phyloP scores from a whole-genome alignment of 2,329 filamentous ascomycete genomes.

The Alternaria sp. region DNA sequence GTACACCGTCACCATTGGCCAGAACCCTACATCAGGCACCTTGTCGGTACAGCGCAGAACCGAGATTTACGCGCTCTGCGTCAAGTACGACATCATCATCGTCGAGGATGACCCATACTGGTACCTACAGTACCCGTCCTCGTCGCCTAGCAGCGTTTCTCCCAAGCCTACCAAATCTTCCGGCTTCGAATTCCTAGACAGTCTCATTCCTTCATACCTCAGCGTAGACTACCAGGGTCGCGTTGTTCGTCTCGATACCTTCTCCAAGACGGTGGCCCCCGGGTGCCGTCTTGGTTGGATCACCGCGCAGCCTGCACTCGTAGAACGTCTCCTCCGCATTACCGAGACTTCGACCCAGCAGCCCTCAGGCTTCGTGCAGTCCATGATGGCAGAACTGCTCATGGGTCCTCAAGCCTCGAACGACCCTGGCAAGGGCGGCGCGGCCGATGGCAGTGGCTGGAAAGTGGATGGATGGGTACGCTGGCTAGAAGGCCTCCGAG shows the following conservation, averaged over 20 bases:
- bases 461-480: constrained; percentile 84
- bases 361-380: constrained; percentile 88
- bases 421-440: constrained; percentile 54
- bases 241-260: constrained; percentile 88
- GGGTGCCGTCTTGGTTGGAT: constrained; percentile 92
- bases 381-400: constrained; percentile 77
- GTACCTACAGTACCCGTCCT: constrained; percentile 88
- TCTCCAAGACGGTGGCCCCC: constrained; percentile 90
- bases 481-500: constrained; percentile 85
- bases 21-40: constrained; percentile 84
- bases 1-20: constrained; percentile 91
- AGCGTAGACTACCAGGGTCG: constrained; percentile 83
- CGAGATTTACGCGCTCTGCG: constrained; percentile 80
- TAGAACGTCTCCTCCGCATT: constrained; percentile 76
- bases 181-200: constrained; percentile 81
- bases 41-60: constrained; percentile 75
- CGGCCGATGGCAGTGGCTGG: constrained; percentile 69
- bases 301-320: constrained; percentile 78
- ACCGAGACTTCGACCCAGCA: constrained; percentile 81
- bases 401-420: constrained; percentile 70
- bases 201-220: constrained; percentile 81
- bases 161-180: constrained; percentile 58
- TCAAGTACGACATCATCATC: constrained; percentile 86
- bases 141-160: constrained; percentile 51
- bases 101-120: constrained; percentile 96